A percentile compares a stretch with the other conserved stretches of the same genome.
phyloP scores from a whole-genome alignment of 805 yeast species.

The Metschnikowia peoriensis region DNA sequence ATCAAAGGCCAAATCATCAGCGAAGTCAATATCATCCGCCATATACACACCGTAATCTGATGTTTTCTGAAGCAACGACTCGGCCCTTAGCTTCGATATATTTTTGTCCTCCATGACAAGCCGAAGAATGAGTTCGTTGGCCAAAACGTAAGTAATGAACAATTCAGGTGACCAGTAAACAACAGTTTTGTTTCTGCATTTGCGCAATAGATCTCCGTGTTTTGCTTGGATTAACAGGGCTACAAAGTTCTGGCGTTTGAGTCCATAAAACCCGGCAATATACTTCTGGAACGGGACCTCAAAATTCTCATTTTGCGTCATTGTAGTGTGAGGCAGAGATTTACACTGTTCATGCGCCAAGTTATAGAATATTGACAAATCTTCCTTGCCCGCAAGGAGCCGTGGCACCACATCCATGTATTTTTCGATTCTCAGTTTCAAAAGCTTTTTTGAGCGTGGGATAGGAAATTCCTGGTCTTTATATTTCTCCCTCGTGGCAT shows the following conservation, averaged over 20 bases:
- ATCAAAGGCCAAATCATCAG: slow-evolving; percentile 26
- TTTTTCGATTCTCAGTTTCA: slow-evolving; percentile 24
- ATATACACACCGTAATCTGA: slow-evolving; percentile 45
- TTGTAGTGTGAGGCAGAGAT: slow-evolving; percentile 38
- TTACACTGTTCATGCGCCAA: slow-evolving; percentile 44
- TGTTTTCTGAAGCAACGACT: slow-evolving; percentile 46
- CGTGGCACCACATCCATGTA: slow-evolving; percentile 29
- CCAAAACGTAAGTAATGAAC: slow-evolving; percentile 57
- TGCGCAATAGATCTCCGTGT: slow-evolving; percentile 23
- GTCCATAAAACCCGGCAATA: slow-evolving; percentile 61
- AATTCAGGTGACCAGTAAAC: slow-evolving; percentile 60
- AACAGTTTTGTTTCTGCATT: slow-evolving; percentile 40
- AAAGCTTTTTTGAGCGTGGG: slow-evolving; percentile 27
- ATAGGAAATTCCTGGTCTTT: slow-evolving; percentile 20
- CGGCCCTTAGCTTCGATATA: slow-evolving; percentile 42
- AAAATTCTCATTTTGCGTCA: slow-evolving; percentile 49
- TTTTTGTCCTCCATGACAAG: slow-evolving; percentile 48
- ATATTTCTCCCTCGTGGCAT: slow-evolving; percentile 13
- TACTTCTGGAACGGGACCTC: slow-evolving; percentile 45
- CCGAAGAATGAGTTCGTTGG: slow-evolving; percentile 59
- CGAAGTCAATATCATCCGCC: slow-evolving; percentile 30
- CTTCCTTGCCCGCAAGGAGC: slow-evolving; percentile 42
- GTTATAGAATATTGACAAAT: slow-evolving; percentile 48
- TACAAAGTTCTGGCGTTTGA: slow-evolving; percentile 52
- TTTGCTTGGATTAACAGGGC: slow-evolving; percentile 38